Evolutionary conservation across 345 rosid species (phyloP), one percentile per base, ranked within the genome.

Genomic region (Gossypium raimondii): DNA sequence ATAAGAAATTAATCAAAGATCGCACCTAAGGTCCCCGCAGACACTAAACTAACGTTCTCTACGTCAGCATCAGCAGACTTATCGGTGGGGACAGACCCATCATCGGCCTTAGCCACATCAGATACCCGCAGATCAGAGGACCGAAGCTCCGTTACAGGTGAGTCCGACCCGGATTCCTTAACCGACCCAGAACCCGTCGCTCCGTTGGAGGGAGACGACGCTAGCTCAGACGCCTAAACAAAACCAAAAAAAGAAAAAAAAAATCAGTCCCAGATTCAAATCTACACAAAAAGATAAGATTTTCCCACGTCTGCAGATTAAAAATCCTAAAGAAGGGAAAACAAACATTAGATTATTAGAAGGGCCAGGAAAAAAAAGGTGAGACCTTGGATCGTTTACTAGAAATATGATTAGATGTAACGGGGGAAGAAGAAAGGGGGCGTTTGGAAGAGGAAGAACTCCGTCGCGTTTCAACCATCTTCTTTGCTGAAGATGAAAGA

Each of bases 391-490:
- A 84, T 83, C 99, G 85, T 82, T 93, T 95, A 59, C 67, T 75
- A 34, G 87, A 76, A 0, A 89, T 74, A 22, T 90, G 85, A 3
- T 87, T 82, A 18, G 91, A 82, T 3, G 88, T 66, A 1, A 78
- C 82, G 47, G 92, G 77, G 41, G 90, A 82, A 48, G 89, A 57
- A 43, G 89, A 56, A 65, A 84, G 85, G 27, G 91, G 73, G 22
- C 97, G 93, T 82, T 93, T 95, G 66, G 89, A 81, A 57, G 97
- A 86, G 55, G 95, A 86, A 41, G 93, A 85, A 85, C 97, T 91
- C 45, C 99, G 89, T 73, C 99, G 85, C 29, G 98, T 95, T 80
- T 93, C 98, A 50, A 93, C 99, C 99, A 95, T 95, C 73, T 74
- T 80, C 67, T 43, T 66, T 16, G 2, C 9, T 55, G 59, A 55